Conservation (phyloP, 768 basidiomycete genomes). For the Mycena galericulata region DNA sequence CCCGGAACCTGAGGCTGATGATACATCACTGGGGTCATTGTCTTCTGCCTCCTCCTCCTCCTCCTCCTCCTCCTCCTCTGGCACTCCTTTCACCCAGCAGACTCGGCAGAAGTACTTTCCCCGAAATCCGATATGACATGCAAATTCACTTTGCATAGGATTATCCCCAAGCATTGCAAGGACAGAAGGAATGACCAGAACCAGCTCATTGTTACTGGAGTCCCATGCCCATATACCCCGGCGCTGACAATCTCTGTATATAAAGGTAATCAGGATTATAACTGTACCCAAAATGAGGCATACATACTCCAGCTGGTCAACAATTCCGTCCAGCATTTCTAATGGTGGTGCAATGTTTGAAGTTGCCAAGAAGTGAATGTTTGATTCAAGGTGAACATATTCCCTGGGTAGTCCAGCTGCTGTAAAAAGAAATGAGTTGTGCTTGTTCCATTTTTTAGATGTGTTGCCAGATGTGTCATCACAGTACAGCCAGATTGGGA, state of each 20-base stretch:
- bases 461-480: conserved; percentile 42
- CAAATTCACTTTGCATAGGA: too few species aligned
- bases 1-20: too few species aligned
- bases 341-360: conserved; percentile 56
- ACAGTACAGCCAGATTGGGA: conserved; percentile 32
- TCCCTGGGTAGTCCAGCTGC: conserved; percentile 50
- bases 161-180: too few species aligned
- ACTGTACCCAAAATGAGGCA: too few species aligned
- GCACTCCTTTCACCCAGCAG: conserved; percentile 48
- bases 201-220: conserved; percentile 30
- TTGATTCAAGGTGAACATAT: conserved; percentile 45
- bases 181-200: too few species aligned
- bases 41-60: neutral
- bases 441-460: conserved; percentile 42
- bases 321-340: conserved; percentile 57
- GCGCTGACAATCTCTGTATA: conserved; percentile 43
- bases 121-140: too few species aligned
- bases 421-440: conserved; percentile 44
- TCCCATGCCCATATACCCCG: conserved; percentile 50
- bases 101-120: conserved; percentile 45
- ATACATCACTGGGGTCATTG: too few species aligned
- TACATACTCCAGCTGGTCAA: conserved; percentile 45
- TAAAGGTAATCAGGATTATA: too few species aligned
- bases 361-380: conserved; percentile 55
- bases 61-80: too few species aligned